Base-by-base conservation (phyloP, 1,284 basidiomycete species). In the Exsudoporus floridanus region DNA sequence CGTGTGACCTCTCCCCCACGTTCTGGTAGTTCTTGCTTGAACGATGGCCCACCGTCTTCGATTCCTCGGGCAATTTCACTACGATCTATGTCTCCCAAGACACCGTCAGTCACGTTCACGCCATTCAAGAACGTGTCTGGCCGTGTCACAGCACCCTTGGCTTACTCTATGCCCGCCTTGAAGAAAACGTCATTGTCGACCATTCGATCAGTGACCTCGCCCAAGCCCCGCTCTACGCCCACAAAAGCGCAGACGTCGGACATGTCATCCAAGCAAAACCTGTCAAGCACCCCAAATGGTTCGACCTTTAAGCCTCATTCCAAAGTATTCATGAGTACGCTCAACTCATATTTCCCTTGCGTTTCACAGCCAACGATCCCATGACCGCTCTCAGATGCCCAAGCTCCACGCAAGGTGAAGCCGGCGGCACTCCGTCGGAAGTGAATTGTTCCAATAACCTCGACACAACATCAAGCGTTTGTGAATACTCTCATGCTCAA, bases 101-200 rank as follows among this genome's bases (percentile, higher is more conserved):
- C 60, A 18, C 66, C 61, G 27, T 62, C 56, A 8, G 54, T 59
- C 43, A 63, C 48, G 54, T 61, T 61, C 35, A 63, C 58, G 25
- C 62, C 54, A 58, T 64, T 45, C 59, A 62, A 59, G 49, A 60
- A 37, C 53, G 57, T 43, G 40, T 59, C 56, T 43, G 58, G 53
- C 40, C 61, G 62, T 38, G 58, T 57, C 41, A 48, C 51, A 25
- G 60, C 59, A 43, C 57, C 65, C 37, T 54, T 46, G 44, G 51
- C 50, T 28, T 54, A 59, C 50, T 51, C 66, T 34, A 74, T 73
- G 2, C 78, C 81, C 42, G 77, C 80, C 5, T 71, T 70, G 25
- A 83, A 79, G 65, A 80, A 78, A 51, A 73, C 70, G 35, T 73
- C 77, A 13, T 81, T 80, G 4, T 78, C 78, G 55, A 82, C 82